Conservation (phyloP, 805 yeast species). For the Myxozyma monticola region DNA sequence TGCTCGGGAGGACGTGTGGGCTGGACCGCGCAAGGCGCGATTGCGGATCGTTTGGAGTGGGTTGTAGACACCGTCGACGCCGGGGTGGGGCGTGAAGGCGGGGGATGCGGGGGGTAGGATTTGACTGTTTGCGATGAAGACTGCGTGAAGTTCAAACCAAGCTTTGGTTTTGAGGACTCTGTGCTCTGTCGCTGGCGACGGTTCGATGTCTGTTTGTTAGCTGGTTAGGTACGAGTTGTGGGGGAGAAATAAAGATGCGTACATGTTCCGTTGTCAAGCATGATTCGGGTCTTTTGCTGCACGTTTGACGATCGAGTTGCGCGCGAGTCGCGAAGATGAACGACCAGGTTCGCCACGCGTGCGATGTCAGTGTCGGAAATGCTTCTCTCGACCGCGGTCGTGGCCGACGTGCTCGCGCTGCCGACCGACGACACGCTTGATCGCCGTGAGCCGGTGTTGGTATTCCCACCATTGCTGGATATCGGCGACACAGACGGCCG, state of each 20-base stretch:
- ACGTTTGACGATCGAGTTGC: neutral
- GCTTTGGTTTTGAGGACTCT: slow-evolving; percentile 22
- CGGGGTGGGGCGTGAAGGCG: neutral
- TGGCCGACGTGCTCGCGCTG: too few relatives aligned
- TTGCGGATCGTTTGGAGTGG: slow-evolving; percentile 30
- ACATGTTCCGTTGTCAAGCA: neutral
- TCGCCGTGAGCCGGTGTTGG: too few relatives aligned
- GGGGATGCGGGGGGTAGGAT: neutral
- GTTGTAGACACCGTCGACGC: slow-evolving; percentile 32
- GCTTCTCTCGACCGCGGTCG: neutral
- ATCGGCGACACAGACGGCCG: too few relatives aligned
- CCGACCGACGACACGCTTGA: too few relatives aligned
- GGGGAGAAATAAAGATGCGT: neutral
- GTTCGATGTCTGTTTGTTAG: slow-evolving; percentile 8
- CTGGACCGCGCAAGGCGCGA: slow-evolving; percentile 15
- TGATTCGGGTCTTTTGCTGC: neutral
- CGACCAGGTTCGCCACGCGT: slow-evolving; percentile 21
- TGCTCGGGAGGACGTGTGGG: slow-evolving; percentile 6
- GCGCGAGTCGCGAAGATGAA: slow-evolving; percentile 24
- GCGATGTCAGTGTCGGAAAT: slow-evolving; percentile 24
- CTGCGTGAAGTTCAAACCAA: slow-evolving; percentile 26
- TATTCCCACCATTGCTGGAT: too few relatives aligned
- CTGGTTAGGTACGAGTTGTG: neutral
- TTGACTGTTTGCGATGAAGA: slow-evolving; percentile 18
- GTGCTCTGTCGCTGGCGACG: slow-evolving; percentile 19